Conservation (phyloP, 495 filamentous ascomycete species). For the Bombardia bombarda region DNA sequence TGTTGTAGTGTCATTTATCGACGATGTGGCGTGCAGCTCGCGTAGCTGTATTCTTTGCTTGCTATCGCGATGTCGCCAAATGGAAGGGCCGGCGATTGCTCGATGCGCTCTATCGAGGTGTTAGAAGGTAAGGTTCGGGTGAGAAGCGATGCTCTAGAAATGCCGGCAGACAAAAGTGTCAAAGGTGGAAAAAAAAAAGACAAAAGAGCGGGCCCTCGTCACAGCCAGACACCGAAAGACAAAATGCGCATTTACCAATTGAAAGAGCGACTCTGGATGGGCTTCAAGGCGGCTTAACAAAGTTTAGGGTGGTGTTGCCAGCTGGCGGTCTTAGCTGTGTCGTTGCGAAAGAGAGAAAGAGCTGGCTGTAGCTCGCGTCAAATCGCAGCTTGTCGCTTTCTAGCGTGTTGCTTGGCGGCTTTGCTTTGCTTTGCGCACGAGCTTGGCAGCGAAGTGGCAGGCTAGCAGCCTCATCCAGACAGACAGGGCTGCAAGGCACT, state of each 20-base stretch:
- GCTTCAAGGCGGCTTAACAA: conserved; percentile 2
- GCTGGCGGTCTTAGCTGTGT: conserved; percentile 3
- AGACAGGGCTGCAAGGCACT: conserved; percentile 14
- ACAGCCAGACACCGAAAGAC: background rate
- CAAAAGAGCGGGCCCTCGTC: background rate
- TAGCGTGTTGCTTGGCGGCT: background rate
- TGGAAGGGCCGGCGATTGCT: background rate
- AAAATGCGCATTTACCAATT: conserved; percentile 6
- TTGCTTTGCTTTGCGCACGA: background rate
- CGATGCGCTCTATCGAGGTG: background rate
- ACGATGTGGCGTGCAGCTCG: conserved; percentile 11
- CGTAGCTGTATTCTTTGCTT: too few relatives aligned
- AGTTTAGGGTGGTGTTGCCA: conserved; percentile 4
- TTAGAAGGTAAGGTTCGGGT: too few relatives aligned
- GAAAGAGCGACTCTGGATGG: conserved; percentile 9
- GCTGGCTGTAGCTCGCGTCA: conserved; percentile 13
- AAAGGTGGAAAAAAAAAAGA: background rate
- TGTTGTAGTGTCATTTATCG: conserved; percentile 20
- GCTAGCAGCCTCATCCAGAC: background rate
- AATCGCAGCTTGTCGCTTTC: conserved; percentile 4
- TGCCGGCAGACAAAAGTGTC: conserved; percentile 1
- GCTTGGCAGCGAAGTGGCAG: background rate
- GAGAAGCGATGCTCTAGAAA: too few relatives aligned
- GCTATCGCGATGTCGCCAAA: conserved; percentile 1
- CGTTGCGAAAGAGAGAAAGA: background rate